These are phyloP conservation scores for Hansenula anomala DNA, from an alignment of 1,139 yeast genomes.

Conservation along the genomic window DNA sequence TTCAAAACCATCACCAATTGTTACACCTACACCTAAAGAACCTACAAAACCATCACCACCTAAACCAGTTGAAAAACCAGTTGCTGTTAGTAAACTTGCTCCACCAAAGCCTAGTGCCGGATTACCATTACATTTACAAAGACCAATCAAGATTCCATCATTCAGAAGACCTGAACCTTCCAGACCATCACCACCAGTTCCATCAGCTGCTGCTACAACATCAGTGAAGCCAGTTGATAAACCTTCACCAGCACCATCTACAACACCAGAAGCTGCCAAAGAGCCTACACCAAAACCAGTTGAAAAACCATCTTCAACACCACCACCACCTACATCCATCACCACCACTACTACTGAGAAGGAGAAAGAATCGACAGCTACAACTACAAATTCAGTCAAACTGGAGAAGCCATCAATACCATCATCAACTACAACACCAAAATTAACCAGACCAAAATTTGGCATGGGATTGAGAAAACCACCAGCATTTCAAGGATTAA, in stretches of 20 bases:
- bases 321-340: too few relatives aligned
- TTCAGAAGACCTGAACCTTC: not conserved
- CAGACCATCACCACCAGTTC: not conserved
- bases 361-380: not conserved
- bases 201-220: too few relatives aligned
- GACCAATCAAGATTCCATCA: slow-evolving; percentile 2
- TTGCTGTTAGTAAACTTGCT: too few relatives aligned
- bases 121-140: not conserved
- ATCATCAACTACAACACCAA: slow-evolving; percentile 1
- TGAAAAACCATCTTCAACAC: too few relatives aligned
- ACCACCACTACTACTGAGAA: too few relatives aligned
- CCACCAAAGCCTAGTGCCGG: too few relatives aligned
- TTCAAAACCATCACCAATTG: not conserved
- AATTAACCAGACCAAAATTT: slow-evolving; percentile 20
- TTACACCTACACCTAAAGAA: too few relatives aligned
- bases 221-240: not conserved
- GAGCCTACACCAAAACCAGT: too few relatives aligned
- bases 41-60: not conserved
- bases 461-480: slow-evolving; percentile 18
- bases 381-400: not conserved
- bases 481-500: slow-evolving; percentile 28
- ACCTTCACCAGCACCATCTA: too few relatives aligned
- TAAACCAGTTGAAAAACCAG: not conserved
- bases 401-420: not conserved
- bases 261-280: not conserved